Evolutionary conservation across 129 eudicot species (phyloP), one percentile per base, ranked within the genome.

Genomic region (Pseudognaphalium luteoalbum): DNA sequence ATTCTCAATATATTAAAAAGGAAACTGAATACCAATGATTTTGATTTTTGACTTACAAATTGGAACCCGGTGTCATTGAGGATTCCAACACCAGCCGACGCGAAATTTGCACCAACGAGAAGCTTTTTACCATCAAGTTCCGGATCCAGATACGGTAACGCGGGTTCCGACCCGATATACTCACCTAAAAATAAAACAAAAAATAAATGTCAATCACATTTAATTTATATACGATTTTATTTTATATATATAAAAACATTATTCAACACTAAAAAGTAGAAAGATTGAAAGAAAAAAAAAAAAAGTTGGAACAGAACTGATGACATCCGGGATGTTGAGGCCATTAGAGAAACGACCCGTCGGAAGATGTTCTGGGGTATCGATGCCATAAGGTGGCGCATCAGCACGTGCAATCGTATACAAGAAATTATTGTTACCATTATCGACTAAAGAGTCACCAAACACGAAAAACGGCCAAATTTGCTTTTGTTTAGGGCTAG

Each of bases 281-380:
- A 42, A 42, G 4, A 42, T 8, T 9, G 12, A 12, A 12, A 42
- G 12, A 12, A 12, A 44, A 44, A 32, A 6, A 56, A 56, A n/a
- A 33, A 5, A 0, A 33, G n/a, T 11, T 0, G 63, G 44, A 29
- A 29, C 68, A 0, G 33, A 78, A 87, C 91, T 87, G 77, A 87
- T 84, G 63, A 87, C 12, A 65, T 87, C 91, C 2, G 91, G 91
- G 33, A 87, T 83, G 74, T 83, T 81, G 54, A 74, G 81, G 42
- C 91, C 91, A 14, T 87, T 87, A 0, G 91, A 87, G 68, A 87
- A 87, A 30, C 91, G 91, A 6, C 91, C 91, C 3, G 88, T 87
- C 58, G 91, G 86, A n/a, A 65, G 85, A 20, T 73, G 84, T 1
- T 77, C 37, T 0, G 84, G 86, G 60, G 76, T 71, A 67, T 87